Base-by-base conservation (phyloP, 805 yeast genomes). In the Schwanniomyces polymorphus region DNA sequence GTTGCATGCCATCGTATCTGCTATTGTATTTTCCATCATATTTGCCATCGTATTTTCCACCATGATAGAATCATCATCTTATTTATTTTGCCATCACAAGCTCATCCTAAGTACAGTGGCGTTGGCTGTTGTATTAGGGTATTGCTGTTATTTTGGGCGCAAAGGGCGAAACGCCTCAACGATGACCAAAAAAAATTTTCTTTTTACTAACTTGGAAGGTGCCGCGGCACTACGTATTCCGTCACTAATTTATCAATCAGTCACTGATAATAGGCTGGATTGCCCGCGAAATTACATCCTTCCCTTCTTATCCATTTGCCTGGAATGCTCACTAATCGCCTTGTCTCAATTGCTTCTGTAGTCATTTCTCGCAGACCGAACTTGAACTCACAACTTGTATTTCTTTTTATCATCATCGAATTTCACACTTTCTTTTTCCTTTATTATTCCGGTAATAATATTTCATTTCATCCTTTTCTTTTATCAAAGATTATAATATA, bases 351-450 rank as follows among this genome's bases (percentile, higher is more conserved):
- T 31, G 35, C 35, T 31, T 31, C 35, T 31, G 21, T 7, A 16
- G 21, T 31, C 35, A 31, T 31, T 31, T 7, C 21, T 31, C 21
- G 35, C 35, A 14, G 35, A 14, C 35, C 35, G 35, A 16, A 31
- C 21, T 31, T 10, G 35, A 14, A 31, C 17, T 18, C 35, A 31
- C 35, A 14, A 21, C 21, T 31, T 31, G 35, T 31, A 31, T 31
- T 31, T 31, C 35, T 31, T 31, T 31, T 31, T 31, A 31, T 31
- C 8, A 31, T 31, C 35, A 31, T 31, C 35, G 27, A 37, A 37
- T 37, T 37, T 37, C 39, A 37, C 27, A 18, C 39, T 37, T 37
- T 37, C 39, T 37, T 37, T 37, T 37, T 21, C 39, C 39, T 26
- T 21, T 37, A 18, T 21, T 37, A 37, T 37, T 37, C 39, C 39